Conservation (phyloP, 176 grass and related monocot genomes). For the Bolboschoenus planiculmis region DNA sequence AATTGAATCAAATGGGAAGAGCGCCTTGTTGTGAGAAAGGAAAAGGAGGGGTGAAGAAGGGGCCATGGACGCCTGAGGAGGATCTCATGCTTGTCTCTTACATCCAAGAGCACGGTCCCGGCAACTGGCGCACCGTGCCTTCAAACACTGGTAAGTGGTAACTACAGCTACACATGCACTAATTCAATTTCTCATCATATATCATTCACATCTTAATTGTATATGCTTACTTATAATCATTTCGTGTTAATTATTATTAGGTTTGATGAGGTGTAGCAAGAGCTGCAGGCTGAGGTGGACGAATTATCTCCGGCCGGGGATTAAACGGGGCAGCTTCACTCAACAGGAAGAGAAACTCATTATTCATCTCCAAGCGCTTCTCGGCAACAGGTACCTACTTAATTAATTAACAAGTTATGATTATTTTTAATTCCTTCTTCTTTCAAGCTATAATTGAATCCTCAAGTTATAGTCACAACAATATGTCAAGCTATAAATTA, state of each 20-base stretch:
- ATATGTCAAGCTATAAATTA: background rate
- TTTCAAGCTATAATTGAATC: background rate
- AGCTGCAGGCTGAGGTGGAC: slow-evolving; percentile 88
- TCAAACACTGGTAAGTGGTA: slow-evolving; percentile 42
- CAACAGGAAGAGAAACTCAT: slow-evolving; percentile 51
- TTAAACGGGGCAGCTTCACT: slow-evolving; percentile 47
- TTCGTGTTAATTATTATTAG: no score
- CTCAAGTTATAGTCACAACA: background rate
- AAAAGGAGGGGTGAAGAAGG: slow-evolving; percentile 58
- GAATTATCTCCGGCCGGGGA: slow-evolving; percentile 64
- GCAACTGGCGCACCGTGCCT: slow-evolving; percentile 69
- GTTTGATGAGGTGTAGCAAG: slow-evolving; percentile 70
- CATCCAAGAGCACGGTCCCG: slow-evolving; percentile 57
- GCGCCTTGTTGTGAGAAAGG: slow-evolving; percentile 54
- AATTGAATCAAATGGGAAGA: slow-evolving; percentile 43
- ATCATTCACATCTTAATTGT: no score
- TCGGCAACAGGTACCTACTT: slow-evolving; percentile 39
- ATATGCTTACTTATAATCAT: no score
- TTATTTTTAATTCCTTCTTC: background rate
- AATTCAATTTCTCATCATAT: no score
- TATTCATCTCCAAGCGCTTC: slow-evolving; percentile 51
- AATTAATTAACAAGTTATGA: background rate
- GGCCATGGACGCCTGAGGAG: slow-evolving; percentile 78
- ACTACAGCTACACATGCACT: background rate
- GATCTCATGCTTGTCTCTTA: slow-evolving; percentile 70